Base-by-base conservation (phyloP, 106 monocot species). In the Xerophyta viscosa region DNA sequence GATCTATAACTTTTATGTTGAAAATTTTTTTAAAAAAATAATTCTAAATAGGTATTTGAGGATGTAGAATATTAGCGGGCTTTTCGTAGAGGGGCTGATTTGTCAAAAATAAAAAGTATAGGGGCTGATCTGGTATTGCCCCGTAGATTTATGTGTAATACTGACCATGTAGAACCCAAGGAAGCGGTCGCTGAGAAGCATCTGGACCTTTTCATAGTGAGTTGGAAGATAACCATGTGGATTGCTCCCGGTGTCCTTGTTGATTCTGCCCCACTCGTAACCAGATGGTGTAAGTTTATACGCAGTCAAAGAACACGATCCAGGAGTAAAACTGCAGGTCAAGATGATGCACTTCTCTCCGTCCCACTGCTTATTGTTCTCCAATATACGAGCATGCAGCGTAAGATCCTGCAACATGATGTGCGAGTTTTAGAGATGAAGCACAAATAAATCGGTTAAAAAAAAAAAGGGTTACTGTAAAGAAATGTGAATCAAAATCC, bases 121-220 rank as follows among this genome's bases (percentile, higher is more conserved):
- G n/a, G n/a, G n/a, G n/a, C n/a, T n/a, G n/a, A n/a, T n/a, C n/a
- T n/a, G n/a, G n/a, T n/a, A n/a, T n/a, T n/a, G n/a, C n/a, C 89
- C n/a, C n/a, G n/a, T n/a, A n/a, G n/a, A n/a, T n/a, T n/a, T n/a
- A n/a, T n/a, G n/a, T n/a, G n/a, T n/a, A n/a, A n/a, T n/a, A n/a
- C n/a, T n/a, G n/a, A 92, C 96, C 96, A 98, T 98, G 76, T 98
- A 98, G 60, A 90, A 99, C n/a, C 90, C 90, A 20, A 90, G 67
- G 83, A 99, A 99, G 14, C 90, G 85, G 60, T 98, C 98, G 8
- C 89, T 89, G 37, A 98, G 90, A 44, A 98, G 84, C 98, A 98
- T 89, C 74, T 98, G 98, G 12, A 98, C 89, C 74, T 90, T 89
- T 63, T 90, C 98, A 21, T 90, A 89, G 46, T 98, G 98, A 3